Evolutionary conservation across 495 filamentous ascomycete species (phyloP), one percentile per base, ranked within the genome.

Genomic region (Choiromyces venosus): DNA sequence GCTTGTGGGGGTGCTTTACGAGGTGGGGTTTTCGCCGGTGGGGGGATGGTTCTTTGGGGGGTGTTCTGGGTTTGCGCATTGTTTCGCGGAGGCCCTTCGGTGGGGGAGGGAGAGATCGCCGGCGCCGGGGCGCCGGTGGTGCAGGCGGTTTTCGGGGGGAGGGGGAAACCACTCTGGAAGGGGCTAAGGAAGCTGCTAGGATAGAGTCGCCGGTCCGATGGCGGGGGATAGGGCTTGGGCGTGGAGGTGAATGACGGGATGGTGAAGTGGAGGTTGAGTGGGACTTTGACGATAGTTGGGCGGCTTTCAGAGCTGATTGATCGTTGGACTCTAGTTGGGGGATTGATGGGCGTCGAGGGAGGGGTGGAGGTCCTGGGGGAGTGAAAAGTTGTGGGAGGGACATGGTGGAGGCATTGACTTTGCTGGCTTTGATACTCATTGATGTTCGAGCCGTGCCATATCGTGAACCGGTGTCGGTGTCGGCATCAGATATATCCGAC

Each of bases 111-210:
- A 68, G 81, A 72, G 67, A 83, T 68, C 77, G 80, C 37, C 83
- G 83, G n/a, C 70, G 77, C 14, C 66, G 79, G 33, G 70, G 79
- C 61, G 73, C 71, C 42, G 77, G 78, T 36, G 76, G 76, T 10
- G 46, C 69, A 21, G 76, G 78, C 52, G 76, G 79, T 64, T 73
- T 73, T 68, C 78, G 66, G 61, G 83, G 6, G 82, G 83, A 29
- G 83, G 86, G 87, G 3, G 91, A 89, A 18, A 83, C 80, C 37
- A 87, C 87, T 5, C 89, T 87, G 4, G 91, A 87, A 8, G 93
- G 91, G 56, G 93, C 94, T 6, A 95, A 84, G 70, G 91, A 92
- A 67, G 93, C 92, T 35, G 93, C 95, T 56, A 95, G 86, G 75
- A 97, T 93, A 68, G 95, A 93, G 82, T 93, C 89, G 33, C 67